Conservation (phyloP, 345 rosid genomes). For the Rhodomyrtus tomentosa region DNA sequence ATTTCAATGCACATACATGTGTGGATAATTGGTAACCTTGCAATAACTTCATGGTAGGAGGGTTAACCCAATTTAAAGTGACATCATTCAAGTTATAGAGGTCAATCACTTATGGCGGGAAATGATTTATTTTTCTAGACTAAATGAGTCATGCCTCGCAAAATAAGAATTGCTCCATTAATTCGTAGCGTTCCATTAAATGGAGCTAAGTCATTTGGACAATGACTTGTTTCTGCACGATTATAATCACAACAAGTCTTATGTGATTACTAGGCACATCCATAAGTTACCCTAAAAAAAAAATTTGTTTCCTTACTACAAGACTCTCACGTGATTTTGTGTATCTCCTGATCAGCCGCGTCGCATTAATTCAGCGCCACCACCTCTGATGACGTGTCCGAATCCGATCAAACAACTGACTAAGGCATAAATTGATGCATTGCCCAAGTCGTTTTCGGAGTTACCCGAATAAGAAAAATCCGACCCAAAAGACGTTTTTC, state of each 20-base stretch:
- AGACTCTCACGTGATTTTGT: neutral
- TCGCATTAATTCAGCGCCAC: neutral
- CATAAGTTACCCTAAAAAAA: neutral
- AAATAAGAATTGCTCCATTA: neutral
- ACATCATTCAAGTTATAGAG: neutral
- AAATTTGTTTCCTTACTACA: neutral
- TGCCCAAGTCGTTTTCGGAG: neutral
- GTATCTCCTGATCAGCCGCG: neutral
- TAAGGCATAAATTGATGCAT: neutral
- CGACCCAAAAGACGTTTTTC: neutral
- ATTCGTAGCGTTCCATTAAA: too few relatives aligned
- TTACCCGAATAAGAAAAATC: neutral
- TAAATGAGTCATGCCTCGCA: neutral
- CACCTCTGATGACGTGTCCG: neutral
- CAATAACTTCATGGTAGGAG: neutral
- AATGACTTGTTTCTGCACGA: neutral
- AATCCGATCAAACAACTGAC: neutral
- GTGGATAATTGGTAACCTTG: neutral
- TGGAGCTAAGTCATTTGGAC: neutral
- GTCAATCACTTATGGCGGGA: neutral
- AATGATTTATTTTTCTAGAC: neutral
- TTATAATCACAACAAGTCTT: neutral
- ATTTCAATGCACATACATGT: neutral
- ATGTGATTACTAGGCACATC: neutral
- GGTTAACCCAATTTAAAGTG: neutral